Percentiles rank a stretch among this genome's conserved stretches.
Evolutionary conservation across 495 filamentous ascomycete genomes (phyloP).

Genomic region (Neurospora tetrasperma): DNA sequence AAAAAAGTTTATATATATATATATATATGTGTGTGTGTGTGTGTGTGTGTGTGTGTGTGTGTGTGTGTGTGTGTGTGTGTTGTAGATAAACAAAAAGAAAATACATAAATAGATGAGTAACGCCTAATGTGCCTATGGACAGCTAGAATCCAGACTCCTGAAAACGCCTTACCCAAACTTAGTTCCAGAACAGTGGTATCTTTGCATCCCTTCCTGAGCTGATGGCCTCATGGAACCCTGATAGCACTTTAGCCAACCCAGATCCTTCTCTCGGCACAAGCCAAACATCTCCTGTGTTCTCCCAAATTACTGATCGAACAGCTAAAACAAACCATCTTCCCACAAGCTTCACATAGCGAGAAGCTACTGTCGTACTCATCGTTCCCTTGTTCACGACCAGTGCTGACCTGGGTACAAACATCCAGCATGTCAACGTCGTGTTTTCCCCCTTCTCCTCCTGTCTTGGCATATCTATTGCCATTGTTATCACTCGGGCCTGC

Average conservation of each 20-base stretch:
- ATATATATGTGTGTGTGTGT: too few relatives aligned
- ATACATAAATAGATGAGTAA: background rate
- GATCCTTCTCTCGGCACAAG: conserved; percentile 27
- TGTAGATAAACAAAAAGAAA: too few relatives aligned
- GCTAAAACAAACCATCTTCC: conserved; percentile 37
- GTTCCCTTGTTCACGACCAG: conserved; percentile 12
- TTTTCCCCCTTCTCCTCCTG: background rate
- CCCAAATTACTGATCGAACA: conserved; percentile 39
- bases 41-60: too few relatives aligned
- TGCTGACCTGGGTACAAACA: conserved; percentile 2
- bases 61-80: too few relatives aligned
- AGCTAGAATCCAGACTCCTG: background rate
- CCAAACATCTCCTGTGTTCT: conserved; percentile 33
- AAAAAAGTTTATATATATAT: too few relatives aligned
- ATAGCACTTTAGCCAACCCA: conserved; percentile 8
- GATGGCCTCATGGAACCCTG: conserved; percentile 13
- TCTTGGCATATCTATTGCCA: background rate
- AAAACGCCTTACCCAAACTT: background rate
- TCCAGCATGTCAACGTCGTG: conserved; percentile 21
- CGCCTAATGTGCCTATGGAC: background rate
- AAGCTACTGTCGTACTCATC: conserved; percentile 8
- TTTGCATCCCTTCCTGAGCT: background rate
- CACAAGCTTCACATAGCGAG: conserved; percentile 25
- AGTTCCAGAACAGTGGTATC: background rate
- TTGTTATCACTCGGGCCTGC: conserved; percentile 12